A percentile compares a stretch with the other conserved stretches of the same genome.
phyloP scores from a whole-genome alignment of 1,139 yeast genomes.

The Ogataea hybrid region DNA sequence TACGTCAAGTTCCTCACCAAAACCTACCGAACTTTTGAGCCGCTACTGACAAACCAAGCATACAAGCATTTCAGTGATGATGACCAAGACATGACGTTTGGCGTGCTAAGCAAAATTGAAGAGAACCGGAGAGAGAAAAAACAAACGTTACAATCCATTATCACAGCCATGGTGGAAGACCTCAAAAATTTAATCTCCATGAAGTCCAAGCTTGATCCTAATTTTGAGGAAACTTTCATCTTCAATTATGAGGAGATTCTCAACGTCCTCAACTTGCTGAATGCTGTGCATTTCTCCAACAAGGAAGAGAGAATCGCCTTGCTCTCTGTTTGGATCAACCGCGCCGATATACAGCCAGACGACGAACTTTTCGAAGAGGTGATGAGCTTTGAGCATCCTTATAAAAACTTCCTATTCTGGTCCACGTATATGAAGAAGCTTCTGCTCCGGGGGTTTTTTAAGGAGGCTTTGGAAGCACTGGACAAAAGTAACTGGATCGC shows the following conservation, averaged over 20 bases:
- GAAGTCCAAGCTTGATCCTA: slow-evolving; percentile 17
- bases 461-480: slow-evolving; percentile 51
- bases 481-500: slow-evolving; percentile 42
- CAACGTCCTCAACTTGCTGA: slow-evolving; percentile 55
- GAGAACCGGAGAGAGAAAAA: slow-evolving; percentile 21
- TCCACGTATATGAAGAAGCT: slow-evolving; percentile 52
- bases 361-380: slow-evolving; percentile 46
- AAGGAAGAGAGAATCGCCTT: slow-evolving; percentile 45
- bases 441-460: slow-evolving; percentile 60
- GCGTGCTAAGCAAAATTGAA: slow-evolving; percentile 27
- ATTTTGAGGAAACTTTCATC: slow-evolving; percentile 26
- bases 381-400: slow-evolving; percentile 33
- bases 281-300: slow-evolving; percentile 50
- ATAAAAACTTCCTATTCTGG: slow-evolving; percentile 63
- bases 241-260: slow-evolving; percentile 46
- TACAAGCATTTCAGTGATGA: slow-evolving; percentile 25
- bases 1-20: slow-evolving; percentile 36
- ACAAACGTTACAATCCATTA: slow-evolving; percentile 19
- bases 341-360: slow-evolving; percentile 61
- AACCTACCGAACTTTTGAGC: slow-evolving; percentile 27
- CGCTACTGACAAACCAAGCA: slow-evolving; percentile 24
- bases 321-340: slow-evolving; percentile 61
- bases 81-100: slow-evolving; percentile 27
- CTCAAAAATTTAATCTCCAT: slow-evolving; percentile 23
- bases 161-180: slow-evolving; percentile 20